Base-by-base conservation (phyloP, 257 asterid species). In the Penstemon newberryi region DNA sequence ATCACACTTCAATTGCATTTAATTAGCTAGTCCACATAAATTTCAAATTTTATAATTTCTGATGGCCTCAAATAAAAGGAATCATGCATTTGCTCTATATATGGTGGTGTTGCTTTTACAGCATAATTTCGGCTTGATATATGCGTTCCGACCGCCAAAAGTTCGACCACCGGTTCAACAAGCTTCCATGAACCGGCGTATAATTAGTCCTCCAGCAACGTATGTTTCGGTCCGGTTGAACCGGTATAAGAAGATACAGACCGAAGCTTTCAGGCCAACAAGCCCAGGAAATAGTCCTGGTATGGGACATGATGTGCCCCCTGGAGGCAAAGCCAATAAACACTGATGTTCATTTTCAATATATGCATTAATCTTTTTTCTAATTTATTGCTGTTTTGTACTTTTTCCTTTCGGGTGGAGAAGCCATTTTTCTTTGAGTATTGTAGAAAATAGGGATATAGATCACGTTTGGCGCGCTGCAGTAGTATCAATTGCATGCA, bases 261-360 rank as follows among this genome's bases (percentile, higher is more conserved):
- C 54, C 4, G 66, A 72, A 10, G 89, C 79, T 41, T 65, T 67
- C 73, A 71, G 90, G 77, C 91, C 95, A 4, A 87, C 91, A 0
- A 67, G 66, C 33, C 89, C 89, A 0, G 94, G 94, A 56, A 80
- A 68, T 38, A 90, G 97, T 78, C 96, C 94, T 3, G 96, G 97
- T 10, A 86, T 86, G 87, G 97, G 96, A 33, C 80, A 80, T 62
- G 58, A 70, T 51, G 42, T 25, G 3, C 84, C 84, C 2, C 84
- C 84, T 0, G 65, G 77, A 1, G 7, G 8, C 7, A 44, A 63
- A 38, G 57, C 7, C 61, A 56, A 67, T 7, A 67, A 37, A 18
- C 50, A 41, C 60, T 25, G 8, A 10, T 4, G 2, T 15, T 43
- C 5, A 4, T 9, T 18, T 61, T 4, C 1, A 12, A 60, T 41